These are phyloP conservation scores for Austroboletus novae-zelandiae DNA, from an alignment of 1,284 basidiomycete genomes.

Conservation along the genomic window DNA sequence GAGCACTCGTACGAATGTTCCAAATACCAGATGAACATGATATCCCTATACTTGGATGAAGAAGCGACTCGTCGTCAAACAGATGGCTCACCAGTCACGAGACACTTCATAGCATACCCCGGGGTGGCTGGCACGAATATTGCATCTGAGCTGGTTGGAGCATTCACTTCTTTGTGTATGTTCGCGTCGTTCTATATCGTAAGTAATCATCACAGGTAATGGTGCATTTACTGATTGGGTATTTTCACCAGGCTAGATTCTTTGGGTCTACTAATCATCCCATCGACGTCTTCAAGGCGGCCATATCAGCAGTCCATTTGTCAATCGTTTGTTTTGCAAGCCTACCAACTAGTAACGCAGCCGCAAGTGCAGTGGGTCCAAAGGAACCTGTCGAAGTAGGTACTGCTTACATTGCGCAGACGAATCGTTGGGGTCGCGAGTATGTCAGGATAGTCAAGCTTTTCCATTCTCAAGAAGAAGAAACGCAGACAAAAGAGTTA, in stretches of 20 bases:
- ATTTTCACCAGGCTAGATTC: conserved; percentile 52
- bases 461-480: conserved; percentile 46
- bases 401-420: conserved; percentile 54
- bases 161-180: conserved; percentile 54
- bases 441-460: conserved; percentile 50
- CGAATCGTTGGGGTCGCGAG: conserved; percentile 53
- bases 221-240: conserved; percentile 1
- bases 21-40: conserved; percentile 81
- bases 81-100: conserved; percentile 35
- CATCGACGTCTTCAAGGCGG: conserved; percentile 59
- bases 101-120: conserved; percentile 72
- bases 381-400: conserved; percentile 11
- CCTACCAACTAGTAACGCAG: conserved; percentile 15
- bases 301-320: conserved; percentile 64
- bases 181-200: conserved; percentile 68
- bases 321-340: conserved; percentile 40
- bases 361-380: conserved; percentile 11
- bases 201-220: conserved; percentile 31
- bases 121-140: conserved; percentile 75
- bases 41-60: conserved; percentile 59
- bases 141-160: conserved; percentile 41
- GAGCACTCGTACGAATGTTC: conserved; percentile 67
- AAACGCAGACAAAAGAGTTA: conserved; percentile 43
- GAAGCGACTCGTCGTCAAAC: conserved; percentile 31
- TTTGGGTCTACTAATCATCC: conserved; percentile 65